Evolutionary conservation across 116 monocot species (phyloP).

Genomic region (Phalaenopsis hybrid): DNA sequence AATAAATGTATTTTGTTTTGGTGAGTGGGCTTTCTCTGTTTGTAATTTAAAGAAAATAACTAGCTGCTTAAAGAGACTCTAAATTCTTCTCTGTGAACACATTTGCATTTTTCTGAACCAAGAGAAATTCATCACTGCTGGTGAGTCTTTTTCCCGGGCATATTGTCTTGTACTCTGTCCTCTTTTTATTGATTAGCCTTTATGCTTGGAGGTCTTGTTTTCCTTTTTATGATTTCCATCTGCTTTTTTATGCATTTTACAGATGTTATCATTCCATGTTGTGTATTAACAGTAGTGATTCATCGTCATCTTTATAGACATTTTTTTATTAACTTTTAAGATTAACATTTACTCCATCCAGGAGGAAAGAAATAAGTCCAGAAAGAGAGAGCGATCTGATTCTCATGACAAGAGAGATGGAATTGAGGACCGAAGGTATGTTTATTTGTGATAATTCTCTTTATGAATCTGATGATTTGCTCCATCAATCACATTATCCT

Average conservation of each 20-base stretch:
- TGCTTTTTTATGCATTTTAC: neutral
- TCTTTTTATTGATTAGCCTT: neutral
- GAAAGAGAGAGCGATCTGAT: slow-evolving; percentile 35
- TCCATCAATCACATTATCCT: neutral
- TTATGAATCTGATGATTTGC: neutral
- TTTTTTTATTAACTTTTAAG: neutral
- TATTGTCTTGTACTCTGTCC: neutral
- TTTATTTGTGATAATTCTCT: neutral
- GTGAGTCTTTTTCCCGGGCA: neutral
- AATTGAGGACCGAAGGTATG: slow-evolving; percentile 41
- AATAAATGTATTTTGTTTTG: neutral
- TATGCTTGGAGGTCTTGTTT: neutral
- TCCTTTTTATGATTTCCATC: neutral
- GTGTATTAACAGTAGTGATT: neutral
- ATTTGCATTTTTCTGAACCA: neutral
- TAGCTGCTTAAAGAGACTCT: neutral
- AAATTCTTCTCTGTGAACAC: slow-evolving; percentile 2
- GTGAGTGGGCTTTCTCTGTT: slow-evolving; percentile 4
- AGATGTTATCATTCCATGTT: neutral
- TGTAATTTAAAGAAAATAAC: neutral
- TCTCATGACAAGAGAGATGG: slow-evolving; percentile 21
- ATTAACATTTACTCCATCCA: slow-evolving; percentile 17
- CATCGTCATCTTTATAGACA: neutral
- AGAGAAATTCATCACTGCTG: neutral
- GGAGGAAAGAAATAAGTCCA: slow-evolving; percentile 62